Evolutionary conservation across 164 flowering plant genomes (phyloP).

Genomic region (Magnolia officinalis): DNA sequence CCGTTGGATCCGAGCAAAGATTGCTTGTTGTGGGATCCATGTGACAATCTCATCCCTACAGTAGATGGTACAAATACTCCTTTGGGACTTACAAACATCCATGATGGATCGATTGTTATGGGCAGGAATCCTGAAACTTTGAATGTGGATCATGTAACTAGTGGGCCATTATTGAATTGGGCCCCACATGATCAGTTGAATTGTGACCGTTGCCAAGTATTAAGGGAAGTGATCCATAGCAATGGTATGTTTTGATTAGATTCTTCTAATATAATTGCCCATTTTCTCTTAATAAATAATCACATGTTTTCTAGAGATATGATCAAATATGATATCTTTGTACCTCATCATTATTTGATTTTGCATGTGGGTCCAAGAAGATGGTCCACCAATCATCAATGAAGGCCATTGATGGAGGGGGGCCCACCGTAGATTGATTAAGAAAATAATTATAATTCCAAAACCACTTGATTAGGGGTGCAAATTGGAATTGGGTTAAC

Average conservation of each 20-base stretch:
- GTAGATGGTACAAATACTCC: neutral
- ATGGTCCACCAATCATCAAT: too few relatives aligned
- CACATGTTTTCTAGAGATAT: too few relatives aligned
- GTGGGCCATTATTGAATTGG: neutral
- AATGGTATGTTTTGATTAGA: neutral
- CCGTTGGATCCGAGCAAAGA: neutral
- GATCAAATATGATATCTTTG: too few relatives aligned
- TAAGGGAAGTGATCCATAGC: slow-evolving; percentile 7
- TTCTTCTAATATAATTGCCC: too few relatives aligned
- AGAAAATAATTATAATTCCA: too few relatives aligned
- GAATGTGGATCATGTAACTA: neutral
- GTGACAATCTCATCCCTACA: neutral
- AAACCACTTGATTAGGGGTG: too few relatives aligned
- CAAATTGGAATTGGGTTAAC: too few relatives aligned
- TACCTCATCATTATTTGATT: too few relatives aligned
- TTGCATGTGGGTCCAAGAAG: too few relatives aligned
- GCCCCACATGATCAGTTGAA: slow-evolving; percentile 1
- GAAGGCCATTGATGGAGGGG: too few relatives aligned
- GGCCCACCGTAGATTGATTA: too few relatives aligned
- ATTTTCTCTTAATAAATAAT: too few relatives aligned
- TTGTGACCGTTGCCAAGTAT: neutral
- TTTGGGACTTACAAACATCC: neutral
- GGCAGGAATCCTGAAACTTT: neutral
- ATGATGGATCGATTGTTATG: neutral
- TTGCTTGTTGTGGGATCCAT: neutral